Evolutionary conservation across 73 alveolate genomes (phyloP), one percentile per base, ranked within the genome.

Genomic region (Durusdinium trenchii): DNA sequence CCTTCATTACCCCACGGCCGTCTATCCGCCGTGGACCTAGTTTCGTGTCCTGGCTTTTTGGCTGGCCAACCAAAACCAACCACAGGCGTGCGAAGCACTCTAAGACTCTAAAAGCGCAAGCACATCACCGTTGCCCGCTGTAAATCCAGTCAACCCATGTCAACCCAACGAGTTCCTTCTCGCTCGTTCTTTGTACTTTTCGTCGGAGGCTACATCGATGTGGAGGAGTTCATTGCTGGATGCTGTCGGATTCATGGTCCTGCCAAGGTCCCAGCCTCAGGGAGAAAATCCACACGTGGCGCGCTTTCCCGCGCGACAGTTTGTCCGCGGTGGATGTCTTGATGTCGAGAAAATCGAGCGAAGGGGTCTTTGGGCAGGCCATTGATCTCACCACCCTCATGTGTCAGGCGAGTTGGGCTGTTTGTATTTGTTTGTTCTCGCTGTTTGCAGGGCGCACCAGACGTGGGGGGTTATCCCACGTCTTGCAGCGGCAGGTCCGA

Each of bases 241-340:
- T 91, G 98, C 43, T 91, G 98, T n/a, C 60, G 98, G 57, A 69
- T 91, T 71, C 98, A 91, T 48, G 98, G 98, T n/a, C 98, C 98
- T 0, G 98, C 98, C n/a, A 91, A 91, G 98, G 98, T 85, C 9
- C 45, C 84, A 61, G 35, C 26, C 7, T 12, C 46, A 36, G 47
- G 30, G 50, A 23, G n/a, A 32, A 36, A 38, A 28, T 84, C 35
- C 94, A n/a, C 51, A 16, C 48, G 26, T 18, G 32, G 62, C 42
- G 32, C 4, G 62, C 89, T 36, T 35, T 32, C 45, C 64, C 18
- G n/a, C n/a, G n/a, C n/a, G n/a, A n/a, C n/a, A n/a, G n/a, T n/a
- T n/a, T n/a, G n/a, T n/a, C n/a, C n/a, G n/a, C n/a, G n/a, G n/a
- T n/a, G n/a, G n/a, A n/a, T n/a, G n/a, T n/a, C 16, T 40, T 45